Conservation (phyloP, 2,329 filamentous ascomycete species). For the Thielaviopsis euricoi region DNA sequence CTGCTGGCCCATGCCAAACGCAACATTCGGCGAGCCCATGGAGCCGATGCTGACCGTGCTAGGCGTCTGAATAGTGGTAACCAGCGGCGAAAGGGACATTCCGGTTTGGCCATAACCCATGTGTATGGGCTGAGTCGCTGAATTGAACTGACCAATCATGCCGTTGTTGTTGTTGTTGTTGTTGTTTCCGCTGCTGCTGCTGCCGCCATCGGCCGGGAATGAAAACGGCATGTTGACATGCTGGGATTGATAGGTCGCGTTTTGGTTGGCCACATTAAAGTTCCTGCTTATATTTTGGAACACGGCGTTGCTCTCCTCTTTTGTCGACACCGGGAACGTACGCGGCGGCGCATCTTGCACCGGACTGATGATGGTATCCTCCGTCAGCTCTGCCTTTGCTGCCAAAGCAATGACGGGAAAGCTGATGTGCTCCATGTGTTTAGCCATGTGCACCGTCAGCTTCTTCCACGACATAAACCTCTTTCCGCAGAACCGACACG, state of each 20-base stretch:
- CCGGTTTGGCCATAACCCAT: neutral
- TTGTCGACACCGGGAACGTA: constrained; percentile 9
- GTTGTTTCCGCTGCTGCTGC: too few species aligned
- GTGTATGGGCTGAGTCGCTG: neutral
- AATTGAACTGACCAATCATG: constrained; percentile 1
- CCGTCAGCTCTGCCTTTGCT: constrained; percentile 31
- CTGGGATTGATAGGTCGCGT: neutral
- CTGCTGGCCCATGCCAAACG: neutral
- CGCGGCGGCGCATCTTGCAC: constrained; percentile 39
- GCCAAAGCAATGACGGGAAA: constrained; percentile 58
- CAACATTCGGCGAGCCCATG: neutral
- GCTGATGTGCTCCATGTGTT: constrained; percentile 86
- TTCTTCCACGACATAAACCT: constrained; percentile 79
- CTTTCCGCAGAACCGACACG: constrained; percentile 76
- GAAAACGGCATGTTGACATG: neutral
- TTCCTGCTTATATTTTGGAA: neutral
- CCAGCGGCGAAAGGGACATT: neutral
- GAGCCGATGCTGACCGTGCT: neutral
- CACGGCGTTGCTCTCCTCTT: constrained; percentile 12
- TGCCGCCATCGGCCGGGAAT: neutral
- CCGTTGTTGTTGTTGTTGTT: neutral
- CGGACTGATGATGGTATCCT: constrained; percentile 51
- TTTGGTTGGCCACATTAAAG: neutral
- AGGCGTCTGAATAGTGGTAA: neutral
- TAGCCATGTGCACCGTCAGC: constrained; percentile 78